Conservation (phyloP, 2,329 filamentous ascomycete genomes). For the Magnaporthiopsis poae region DNA sequence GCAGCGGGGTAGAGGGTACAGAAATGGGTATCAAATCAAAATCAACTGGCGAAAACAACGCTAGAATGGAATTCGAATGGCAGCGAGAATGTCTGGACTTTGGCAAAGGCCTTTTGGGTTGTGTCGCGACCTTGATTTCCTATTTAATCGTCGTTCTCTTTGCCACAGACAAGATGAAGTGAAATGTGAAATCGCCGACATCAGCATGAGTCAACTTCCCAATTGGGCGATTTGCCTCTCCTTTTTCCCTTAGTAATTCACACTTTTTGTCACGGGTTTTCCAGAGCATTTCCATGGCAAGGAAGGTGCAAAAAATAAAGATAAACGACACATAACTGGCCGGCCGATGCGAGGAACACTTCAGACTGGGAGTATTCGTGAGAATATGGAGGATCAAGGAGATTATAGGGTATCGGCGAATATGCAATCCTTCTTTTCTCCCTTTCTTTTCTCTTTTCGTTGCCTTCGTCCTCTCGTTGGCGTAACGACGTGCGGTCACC, state of each 20-base stretch:
- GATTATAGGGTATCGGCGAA: too few species aligned
- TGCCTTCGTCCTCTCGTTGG: too few species aligned
- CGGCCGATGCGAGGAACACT: neutral
- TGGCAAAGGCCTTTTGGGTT: neutral
- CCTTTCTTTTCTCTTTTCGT: neutral
- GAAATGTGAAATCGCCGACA: neutral
- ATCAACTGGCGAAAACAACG: neutral
- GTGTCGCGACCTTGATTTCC: neutral
- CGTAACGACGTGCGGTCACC: neutral
- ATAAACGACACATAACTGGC: neutral
- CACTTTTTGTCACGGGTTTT: neutral
- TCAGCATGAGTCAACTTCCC: constrained; percentile 8
- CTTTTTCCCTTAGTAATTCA: neutral
- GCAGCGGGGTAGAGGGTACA: neutral
- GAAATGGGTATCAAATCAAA: neutral
- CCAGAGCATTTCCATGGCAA: neutral
- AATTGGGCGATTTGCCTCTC: neutral
- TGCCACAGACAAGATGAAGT: neutral
- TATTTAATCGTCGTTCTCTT: neutral
- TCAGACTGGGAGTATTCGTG: too few species aligned
- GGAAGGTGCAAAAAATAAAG: too few species aligned
- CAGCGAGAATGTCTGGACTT: neutral
- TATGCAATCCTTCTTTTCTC: too few species aligned
- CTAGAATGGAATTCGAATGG: neutral
- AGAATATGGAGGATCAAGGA: too few species aligned